A percentile compares a stretch with the other conserved stretches of the same genome.
These are phyloP conservation scores for Yarrowia galli DNA, from an alignment of 1,139 yeast genomes.

Conservation along the genomic window DNA sequence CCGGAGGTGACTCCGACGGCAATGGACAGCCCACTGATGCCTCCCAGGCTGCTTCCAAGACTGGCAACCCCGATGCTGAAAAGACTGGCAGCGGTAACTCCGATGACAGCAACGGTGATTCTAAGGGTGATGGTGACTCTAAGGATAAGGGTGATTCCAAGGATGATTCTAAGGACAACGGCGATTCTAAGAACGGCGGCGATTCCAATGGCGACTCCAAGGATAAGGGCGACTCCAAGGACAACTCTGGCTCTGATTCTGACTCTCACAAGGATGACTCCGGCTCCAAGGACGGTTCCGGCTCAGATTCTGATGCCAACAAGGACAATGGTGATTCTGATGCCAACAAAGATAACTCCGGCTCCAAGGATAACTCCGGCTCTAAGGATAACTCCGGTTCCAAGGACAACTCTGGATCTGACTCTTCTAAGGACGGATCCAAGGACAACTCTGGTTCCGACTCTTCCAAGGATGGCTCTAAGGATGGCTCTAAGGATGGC, in stretches of 20 bases:
- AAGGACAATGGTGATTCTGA: too few relatives aligned
- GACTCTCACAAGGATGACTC: neutral
- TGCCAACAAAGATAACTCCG: too few relatives aligned
- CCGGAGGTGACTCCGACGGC: neutral
- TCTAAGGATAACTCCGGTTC: neutral
- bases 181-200: neutral
- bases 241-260: neutral
- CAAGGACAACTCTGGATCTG: neutral
- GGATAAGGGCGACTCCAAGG: neutral
- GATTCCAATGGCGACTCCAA: neutral
- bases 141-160: neutral
- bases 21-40: neutral
- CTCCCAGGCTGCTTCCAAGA: neutral
- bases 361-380: neutral
- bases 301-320: neutral
- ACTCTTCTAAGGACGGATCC: too few relatives aligned
- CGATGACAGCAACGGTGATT: neutral
- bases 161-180: neutral
- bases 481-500: neutral
- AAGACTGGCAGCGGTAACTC: neutral
- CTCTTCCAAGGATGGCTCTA: neutral
- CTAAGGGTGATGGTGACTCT: neutral
- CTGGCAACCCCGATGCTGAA: neutral
- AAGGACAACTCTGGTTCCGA: neutral
- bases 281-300: neutral